Evolutionary conservation across 176 grass and related monocot species (phyloP), one percentile per base, ranked within the genome.

Genomic region (Eleusine coracana): DNA sequence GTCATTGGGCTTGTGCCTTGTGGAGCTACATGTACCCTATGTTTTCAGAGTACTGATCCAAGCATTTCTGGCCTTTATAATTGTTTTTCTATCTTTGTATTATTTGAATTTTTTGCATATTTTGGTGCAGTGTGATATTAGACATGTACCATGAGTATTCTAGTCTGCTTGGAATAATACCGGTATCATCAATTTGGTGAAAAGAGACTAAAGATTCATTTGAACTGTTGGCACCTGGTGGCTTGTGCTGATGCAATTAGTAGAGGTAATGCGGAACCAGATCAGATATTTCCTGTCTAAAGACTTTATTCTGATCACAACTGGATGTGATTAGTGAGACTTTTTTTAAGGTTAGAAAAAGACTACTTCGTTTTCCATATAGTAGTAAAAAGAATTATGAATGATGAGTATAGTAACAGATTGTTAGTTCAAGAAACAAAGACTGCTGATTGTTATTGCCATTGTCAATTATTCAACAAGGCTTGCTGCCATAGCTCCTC

Each of bases 1-100:
- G 14, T 39, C 12, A 60, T n/a, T 49, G 49, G 21, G 5, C 28
- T 16, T 37, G 28, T 52, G 66, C 63, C 62, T 12, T 70, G 10
- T 49, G 25, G 46, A 74, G 44, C 56, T 77, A 65, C 56, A 66
- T 15, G 70, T 59, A 73, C 54, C 28, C 1, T 78, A 31, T 83
- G 25, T 23, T 63, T 46, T 46, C 23, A 39, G 17, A 14, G 66
- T 87, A 9, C 42, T 71, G 42, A 40, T 71, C 59, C 10, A 71
- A 77, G n/a, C 37, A 84, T 39, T 60, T 69, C 2, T 70, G 6
- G 10, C 1, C 27, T 71, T 10, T 4, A 0, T 65, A 66, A 27
- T 49, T 42, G 29, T 28, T 39, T 10, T 9, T n/a, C 38, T 28
- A 5, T 48, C 8, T 39, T 4, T 69, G 36, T 28, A 3, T 25